These are phyloP conservation scores for Xanthoceras sorbifolium DNA, from an alignment of 345 rosid genomes.

Conservation along the genomic window DNA sequence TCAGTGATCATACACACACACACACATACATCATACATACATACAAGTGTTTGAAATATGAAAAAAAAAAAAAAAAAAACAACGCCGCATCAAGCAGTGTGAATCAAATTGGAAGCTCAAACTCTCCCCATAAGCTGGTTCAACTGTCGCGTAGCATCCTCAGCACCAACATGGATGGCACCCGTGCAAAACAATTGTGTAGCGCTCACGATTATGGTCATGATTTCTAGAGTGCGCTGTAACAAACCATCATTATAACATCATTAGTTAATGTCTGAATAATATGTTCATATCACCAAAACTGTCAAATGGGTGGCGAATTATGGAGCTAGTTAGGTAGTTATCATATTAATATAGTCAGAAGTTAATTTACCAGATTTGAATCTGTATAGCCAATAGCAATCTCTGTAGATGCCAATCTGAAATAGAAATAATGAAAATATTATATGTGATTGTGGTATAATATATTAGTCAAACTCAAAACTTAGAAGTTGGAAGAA, in stretches of 20 bases:
- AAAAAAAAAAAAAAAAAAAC: not conserved
- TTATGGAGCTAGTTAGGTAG: not conserved
- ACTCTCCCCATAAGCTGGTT: slow-evolving; percentile 30
- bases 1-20: not conserved
- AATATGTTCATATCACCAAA: not conserved
- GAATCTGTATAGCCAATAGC: slow-evolving; percentile 72
- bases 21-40: not conserved
- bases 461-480: not conserved
- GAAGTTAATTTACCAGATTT: slow-evolving; percentile 52
- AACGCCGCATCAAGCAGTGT: not conserved
- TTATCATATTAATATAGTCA: not conserved
- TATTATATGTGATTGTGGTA: not conserved
- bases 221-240: slow-evolving; percentile 79
- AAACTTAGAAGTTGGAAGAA: not conserved
- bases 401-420: slow-evolving; percentile 91
- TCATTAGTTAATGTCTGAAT: not conserved
- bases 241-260: slow-evolving; percentile 16
- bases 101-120: slow-evolving; percentile 33
- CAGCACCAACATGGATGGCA: slow-evolving; percentile 57
- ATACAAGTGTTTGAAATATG: not conserved
- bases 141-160: slow-evolving; percentile 26
- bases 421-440: slow-evolving; percentile 29
- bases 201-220: slow-evolving; percentile 62
- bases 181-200: slow-evolving; percentile 72
- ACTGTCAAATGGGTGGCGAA: not conserved